phyloP scores from a whole-genome alignment of 176 grass and related monocot species.

The Ensete glaucum region DNA sequence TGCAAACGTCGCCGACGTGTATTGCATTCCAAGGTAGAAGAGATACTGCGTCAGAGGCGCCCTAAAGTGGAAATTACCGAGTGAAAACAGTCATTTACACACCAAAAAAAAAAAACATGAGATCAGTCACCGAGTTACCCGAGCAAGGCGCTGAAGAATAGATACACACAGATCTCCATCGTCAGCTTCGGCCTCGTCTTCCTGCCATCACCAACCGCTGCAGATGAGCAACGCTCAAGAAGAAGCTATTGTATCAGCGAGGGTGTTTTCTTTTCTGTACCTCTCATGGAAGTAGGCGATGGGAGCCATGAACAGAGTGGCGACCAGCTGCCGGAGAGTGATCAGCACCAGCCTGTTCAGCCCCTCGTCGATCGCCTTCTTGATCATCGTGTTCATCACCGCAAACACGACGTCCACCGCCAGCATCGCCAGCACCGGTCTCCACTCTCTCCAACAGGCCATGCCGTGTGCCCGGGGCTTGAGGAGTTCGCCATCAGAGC shows the following conservation, averaged over 20 bases:
- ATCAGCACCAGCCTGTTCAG: constrained; percentile 55
- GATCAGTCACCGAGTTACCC: constrained; percentile 36
- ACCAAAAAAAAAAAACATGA: neutral
- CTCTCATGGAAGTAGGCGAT: constrained; percentile 69
- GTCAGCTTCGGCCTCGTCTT: constrained; percentile 77
- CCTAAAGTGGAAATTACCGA: constrained; percentile 14
- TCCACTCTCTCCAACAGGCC: constrained; percentile 38
- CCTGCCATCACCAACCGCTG: constrained; percentile 18
- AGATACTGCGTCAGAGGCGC: constrained; percentile 82
- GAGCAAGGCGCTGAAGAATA: constrained; percentile 69
- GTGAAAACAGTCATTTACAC: neutral
- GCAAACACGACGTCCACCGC: constrained; percentile 42
- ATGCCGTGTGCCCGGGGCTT: neutral
- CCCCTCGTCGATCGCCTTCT: constrained; percentile 56
- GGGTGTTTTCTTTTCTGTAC: neutral
- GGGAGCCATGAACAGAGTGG: constrained; percentile 47
- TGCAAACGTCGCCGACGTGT: constrained; percentile 84
- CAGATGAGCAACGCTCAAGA: neutral
- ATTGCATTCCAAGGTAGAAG: constrained; percentile 62
- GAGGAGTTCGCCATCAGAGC: neutral
- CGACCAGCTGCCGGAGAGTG: constrained; percentile 51
- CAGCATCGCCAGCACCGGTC: constrained; percentile 32
- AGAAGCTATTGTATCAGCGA: neutral
- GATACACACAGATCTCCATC: constrained; percentile 42
- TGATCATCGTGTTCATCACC: constrained; percentile 46